phyloP scores from a whole-genome alignment of 495 filamentous ascomycete species.

The Aspergillus cavernicola region DNA sequence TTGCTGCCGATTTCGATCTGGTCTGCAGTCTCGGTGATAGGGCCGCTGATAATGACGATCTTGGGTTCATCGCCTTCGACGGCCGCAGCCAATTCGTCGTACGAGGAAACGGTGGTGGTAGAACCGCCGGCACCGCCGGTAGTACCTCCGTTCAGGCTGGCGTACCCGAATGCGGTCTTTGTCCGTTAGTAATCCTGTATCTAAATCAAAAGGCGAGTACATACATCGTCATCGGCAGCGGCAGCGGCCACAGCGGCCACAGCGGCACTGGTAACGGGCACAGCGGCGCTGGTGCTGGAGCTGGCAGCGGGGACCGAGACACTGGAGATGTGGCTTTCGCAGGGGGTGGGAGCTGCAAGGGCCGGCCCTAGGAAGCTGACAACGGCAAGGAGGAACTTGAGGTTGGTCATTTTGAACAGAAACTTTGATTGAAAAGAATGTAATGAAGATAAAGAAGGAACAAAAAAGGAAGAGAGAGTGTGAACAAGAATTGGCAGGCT shows the following conservation, averaged over 20 bases:
- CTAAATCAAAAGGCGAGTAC: too few relatives aligned
- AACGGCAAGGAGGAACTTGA: conserved; percentile 26
- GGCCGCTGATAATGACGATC: conserved; percentile 47
- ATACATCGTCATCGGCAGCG: conserved; percentile 9
- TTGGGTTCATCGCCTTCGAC: conserved; percentile 40
- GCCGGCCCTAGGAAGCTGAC: conserved; percentile 26
- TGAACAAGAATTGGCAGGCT: conserved; percentile 9
- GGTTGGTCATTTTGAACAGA: conserved; percentile 22
- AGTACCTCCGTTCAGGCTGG: conserved; percentile 49
- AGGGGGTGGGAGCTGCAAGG: conserved; percentile 27
- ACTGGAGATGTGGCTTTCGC: neutral
- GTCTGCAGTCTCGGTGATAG: conserved; percentile 41
- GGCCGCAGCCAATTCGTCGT: conserved; percentile 49
- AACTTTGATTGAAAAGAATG: neutral
- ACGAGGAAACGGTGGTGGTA: conserved; percentile 55
- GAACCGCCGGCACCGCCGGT: conserved; percentile 58
- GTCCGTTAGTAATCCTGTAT: too few relatives aligned
- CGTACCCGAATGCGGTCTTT: conserved; percentile 36
- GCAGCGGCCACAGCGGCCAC: neutral
- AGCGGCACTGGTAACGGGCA: neutral
- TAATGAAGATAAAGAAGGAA: neutral
- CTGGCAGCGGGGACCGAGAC: neutral
- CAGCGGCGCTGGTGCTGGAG: neutral
- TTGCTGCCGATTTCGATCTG: conserved; percentile 48
- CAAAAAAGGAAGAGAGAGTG: conserved; percentile 7